These are phyloP conservation scores for Gomphus sp. DNA, from an alignment of 1,284 basidiomycete species.

Conservation along the genomic window DNA sequence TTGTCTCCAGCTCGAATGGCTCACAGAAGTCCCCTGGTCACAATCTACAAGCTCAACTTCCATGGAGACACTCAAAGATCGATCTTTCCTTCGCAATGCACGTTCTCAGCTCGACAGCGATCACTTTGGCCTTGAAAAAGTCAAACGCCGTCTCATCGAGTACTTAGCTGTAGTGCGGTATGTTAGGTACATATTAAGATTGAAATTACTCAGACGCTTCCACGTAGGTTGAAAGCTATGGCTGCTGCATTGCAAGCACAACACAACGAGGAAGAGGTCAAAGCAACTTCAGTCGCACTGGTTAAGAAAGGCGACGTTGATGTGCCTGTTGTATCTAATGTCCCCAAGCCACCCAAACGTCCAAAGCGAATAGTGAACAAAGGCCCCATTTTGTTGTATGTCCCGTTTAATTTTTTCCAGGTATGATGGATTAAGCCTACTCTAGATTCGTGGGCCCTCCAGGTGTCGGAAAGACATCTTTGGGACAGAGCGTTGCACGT, in stretches of 20 bases:
- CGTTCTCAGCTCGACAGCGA: conserved; percentile 76
- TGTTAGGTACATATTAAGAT: too few relatives aligned
- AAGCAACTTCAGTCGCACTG: neutral
- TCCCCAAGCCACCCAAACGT: conserved; percentile 12
- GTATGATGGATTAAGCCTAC: neutral
- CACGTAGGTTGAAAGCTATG: conserved; percentile 68
- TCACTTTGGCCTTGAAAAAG: conserved; percentile 83
- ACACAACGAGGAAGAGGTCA: neutral
- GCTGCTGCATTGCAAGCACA: conserved; percentile 21
- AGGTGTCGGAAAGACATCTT: conserved; percentile 78
- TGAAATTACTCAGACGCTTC: too few relatives aligned
- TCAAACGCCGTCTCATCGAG: conserved; percentile 86
- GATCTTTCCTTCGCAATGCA: conserved; percentile 52
- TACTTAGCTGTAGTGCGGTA: conserved; percentile 81
- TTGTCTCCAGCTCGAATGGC: conserved; percentile 65
- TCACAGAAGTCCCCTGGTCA: conserved; percentile 73
- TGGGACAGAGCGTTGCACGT: conserved; percentile 80
- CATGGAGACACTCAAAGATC: conserved; percentile 34
- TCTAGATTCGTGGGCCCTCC: conserved; percentile 72
- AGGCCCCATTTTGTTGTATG: conserved; percentile 76
- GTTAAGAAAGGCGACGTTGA: neutral
- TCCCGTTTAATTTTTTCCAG: conserved; percentile 13
- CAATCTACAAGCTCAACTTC: conserved; percentile 25
- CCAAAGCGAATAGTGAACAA: conserved; percentile 37
- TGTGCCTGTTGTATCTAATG: neutral